phyloP scores from a whole-genome alignment of 2,329 filamentous ascomycete genomes.

The Tolypocladium nubicola region DNA sequence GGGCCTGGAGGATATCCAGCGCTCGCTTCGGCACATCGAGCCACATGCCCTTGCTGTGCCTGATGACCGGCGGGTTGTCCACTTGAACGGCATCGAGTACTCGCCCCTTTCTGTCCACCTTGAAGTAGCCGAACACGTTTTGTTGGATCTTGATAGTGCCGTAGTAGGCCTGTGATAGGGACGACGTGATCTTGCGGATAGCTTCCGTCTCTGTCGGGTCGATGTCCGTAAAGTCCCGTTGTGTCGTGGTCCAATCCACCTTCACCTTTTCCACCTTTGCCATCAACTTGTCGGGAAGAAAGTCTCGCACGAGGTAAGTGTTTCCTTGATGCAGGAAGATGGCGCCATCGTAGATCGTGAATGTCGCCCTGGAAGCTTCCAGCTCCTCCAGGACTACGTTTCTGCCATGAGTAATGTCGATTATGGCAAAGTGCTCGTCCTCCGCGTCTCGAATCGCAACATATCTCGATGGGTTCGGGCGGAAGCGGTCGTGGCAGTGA shows the following conservation, averaged over 20 bases:
- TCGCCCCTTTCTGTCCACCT: slow-evolving; percentile 74
- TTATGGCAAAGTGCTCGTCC: slow-evolving; percentile 86
- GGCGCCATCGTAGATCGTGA: slow-evolving; percentile 91
- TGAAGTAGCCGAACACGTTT: slow-evolving; percentile 94
- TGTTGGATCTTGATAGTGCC: slow-evolving; percentile 79
- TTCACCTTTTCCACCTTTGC: slow-evolving; percentile 82
- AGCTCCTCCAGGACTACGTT: slow-evolving; percentile 89
- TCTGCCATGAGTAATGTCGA: slow-evolving; percentile 73
- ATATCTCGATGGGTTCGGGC: slow-evolving; percentile 70
- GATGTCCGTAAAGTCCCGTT: slow-evolving; percentile 88
- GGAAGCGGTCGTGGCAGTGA: slow-evolving; percentile 81
- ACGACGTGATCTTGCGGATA: slow-evolving; percentile 58
- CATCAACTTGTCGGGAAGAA: slow-evolving; percentile 67
- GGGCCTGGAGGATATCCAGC: slow-evolving; percentile 64
- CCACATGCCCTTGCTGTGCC: slow-evolving; percentile 87
- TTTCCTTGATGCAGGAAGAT: slow-evolving; percentile 96
- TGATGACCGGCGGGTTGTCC: slow-evolving; percentile 82
- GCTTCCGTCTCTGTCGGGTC: slow-evolving; percentile 88
- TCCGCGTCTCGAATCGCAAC: slow-evolving; percentile 83
- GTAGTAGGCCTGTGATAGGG: slow-evolving; percentile 65
- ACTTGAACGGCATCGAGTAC: slow-evolving; percentile 89
- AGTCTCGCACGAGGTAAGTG: slow-evolving; percentile 84
- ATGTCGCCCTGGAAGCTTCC: slow-evolving; percentile 90
- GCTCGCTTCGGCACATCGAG: slow-evolving; percentile 75
- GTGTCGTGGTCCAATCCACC: slow-evolving; percentile 90